Percentiles rank a stretch among this genome's conserved stretches.
Evolutionary conservation across 225 moss, liverwort and hornwort genomes (phyloP).

Genomic region (Polytrichum formosum): DNA sequence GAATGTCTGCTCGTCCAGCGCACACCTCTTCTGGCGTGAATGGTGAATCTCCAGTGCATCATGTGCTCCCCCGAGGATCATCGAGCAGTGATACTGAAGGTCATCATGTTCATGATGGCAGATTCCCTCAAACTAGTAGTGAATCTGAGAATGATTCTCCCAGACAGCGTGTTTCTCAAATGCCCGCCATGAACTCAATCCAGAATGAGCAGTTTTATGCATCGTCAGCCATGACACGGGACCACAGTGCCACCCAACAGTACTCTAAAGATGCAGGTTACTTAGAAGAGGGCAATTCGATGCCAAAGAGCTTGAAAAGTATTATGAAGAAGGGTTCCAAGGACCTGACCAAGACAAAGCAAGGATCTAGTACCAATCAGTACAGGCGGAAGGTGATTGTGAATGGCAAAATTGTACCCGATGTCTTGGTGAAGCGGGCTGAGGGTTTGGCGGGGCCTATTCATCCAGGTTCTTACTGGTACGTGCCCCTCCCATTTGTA

Average conservation of each 20-base stretch:
- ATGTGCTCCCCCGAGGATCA: constrained; percentile 23
- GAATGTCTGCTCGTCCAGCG: constrained; percentile 30
- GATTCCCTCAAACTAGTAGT: constrained; percentile 55
- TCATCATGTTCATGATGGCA: constrained; percentile 31
- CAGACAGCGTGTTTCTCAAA: constrained; percentile 15
- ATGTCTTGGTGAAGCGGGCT: constrained; percentile 65
- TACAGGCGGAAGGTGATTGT: constrained; percentile 67
- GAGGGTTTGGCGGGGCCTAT: constrained; percentile 81
- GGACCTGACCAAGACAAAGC: constrained; percentile 51
- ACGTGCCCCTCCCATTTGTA: constrained; percentile 9
- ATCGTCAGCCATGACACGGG: constrained; percentile 42
- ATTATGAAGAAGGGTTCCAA: constrained; percentile 28
- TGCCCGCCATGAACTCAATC: constrained; percentile 25
- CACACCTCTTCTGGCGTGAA: constrained; percentile 33
- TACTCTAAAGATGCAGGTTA: constrained; percentile 47
- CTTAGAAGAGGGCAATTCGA: constrained; percentile 38
- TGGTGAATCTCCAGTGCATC: constrained; percentile 45
- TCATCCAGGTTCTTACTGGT: constrained; percentile 94
- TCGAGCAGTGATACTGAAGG: constrained; percentile 30
- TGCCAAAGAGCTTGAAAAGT: constrained; percentile 47
- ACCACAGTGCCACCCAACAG: constrained; percentile 42
- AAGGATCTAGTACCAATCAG: constrained; percentile 24
- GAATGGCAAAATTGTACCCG: constrained; percentile 74
- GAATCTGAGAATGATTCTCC: constrained; percentile 78
- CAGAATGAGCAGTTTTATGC: constrained; percentile 40